These are phyloP conservation scores for Colletotrichum abscissum DNA, from an alignment of 2,329 filamentous ascomycete species.

Conservation along the genomic window DNA sequence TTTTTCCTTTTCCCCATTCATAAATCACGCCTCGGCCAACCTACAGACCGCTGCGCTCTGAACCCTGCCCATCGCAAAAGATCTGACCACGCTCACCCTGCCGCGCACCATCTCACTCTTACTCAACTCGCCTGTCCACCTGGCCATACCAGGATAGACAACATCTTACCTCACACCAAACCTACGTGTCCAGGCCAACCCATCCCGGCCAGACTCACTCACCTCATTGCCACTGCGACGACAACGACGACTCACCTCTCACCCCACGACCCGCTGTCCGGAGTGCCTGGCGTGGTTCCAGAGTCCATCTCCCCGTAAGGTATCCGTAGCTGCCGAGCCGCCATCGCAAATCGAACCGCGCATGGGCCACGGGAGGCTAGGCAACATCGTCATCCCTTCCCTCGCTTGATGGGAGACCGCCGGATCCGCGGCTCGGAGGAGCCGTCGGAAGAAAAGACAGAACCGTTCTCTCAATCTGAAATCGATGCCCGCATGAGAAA, in stretches of 20 bases:
- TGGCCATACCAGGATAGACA: constrained; percentile 19
- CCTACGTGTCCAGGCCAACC: background rate
- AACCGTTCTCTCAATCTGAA: constrained; percentile 68
- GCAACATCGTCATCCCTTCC: constrained; percentile 37
- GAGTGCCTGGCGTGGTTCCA: background rate
- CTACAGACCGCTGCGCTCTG: background rate
- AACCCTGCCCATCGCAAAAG: constrained; percentile 1
- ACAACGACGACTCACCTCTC: background rate
- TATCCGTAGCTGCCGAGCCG: background rate
- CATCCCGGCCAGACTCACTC: background rate
- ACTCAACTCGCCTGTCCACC: constrained; percentile 3
- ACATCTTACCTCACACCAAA: constrained; percentile 4
- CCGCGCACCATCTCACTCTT: background rate
- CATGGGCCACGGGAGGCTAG: constrained; percentile 36
- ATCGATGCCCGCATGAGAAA: constrained; percentile 61
- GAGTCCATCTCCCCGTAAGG: constrained; percentile 1
- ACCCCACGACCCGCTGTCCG: background rate
- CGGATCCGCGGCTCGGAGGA: constrained; percentile 51
- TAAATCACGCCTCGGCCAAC: constrained; percentile 2
- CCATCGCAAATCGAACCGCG: constrained; percentile 32
- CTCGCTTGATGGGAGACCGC: constrained; percentile 57
- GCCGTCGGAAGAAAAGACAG: constrained; percentile 64
- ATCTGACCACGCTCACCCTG: constrained; percentile 20
- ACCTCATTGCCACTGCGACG: constrained; percentile 1
- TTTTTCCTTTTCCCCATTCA: constrained; percentile 25